phyloP scores from a whole-genome alignment of 805 yeast species.

The Candida odintsovae region DNA sequence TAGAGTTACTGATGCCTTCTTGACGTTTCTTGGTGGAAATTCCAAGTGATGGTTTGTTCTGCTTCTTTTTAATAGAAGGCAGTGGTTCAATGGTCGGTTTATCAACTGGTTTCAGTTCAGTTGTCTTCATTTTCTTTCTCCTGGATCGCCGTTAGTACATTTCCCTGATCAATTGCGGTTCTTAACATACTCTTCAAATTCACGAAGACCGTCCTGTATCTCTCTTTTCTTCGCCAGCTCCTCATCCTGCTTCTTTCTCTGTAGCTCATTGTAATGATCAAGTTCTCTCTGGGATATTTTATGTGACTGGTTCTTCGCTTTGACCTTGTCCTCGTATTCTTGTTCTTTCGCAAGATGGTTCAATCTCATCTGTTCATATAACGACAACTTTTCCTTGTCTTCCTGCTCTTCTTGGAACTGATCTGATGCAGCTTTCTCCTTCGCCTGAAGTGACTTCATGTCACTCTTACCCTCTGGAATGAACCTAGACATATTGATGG shows the following conservation, averaged over 20 bases:
- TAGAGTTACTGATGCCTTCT: not conserved
- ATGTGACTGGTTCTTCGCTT: constrained; percentile 16
- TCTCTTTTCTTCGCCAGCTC: constrained; percentile 15
- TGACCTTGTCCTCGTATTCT: constrained; percentile 20
- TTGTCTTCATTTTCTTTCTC: constrained; percentile 6
- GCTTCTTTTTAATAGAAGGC: not conserved
- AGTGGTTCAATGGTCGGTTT: not conserved
- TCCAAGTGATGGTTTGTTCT: not conserved
- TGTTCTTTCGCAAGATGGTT: constrained; percentile 21
- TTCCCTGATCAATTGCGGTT: no score
- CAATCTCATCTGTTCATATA: constrained; percentile 24
- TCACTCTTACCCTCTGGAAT: constrained; percentile 24
- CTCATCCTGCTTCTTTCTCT: constrained; percentile 4
- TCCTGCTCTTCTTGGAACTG: constrained; percentile 17
- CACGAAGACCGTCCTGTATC: constrained; percentile 14
- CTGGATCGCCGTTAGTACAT: constrained; percentile 5
- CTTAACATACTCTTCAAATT: constrained; percentile 19
- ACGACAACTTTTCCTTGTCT: constrained; percentile 17
- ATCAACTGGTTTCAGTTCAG: not conserved
- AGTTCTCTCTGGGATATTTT: constrained; percentile 17
- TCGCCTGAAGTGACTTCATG: constrained; percentile 11
- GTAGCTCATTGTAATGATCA: constrained; percentile 13
- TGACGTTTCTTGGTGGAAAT: not conserved
- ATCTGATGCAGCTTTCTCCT: constrained; percentile 14
- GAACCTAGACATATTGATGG: constrained; percentile 21